Base-by-base conservation (phyloP, 805 yeast genomes). In the Ogataea populi-albae region DNA sequence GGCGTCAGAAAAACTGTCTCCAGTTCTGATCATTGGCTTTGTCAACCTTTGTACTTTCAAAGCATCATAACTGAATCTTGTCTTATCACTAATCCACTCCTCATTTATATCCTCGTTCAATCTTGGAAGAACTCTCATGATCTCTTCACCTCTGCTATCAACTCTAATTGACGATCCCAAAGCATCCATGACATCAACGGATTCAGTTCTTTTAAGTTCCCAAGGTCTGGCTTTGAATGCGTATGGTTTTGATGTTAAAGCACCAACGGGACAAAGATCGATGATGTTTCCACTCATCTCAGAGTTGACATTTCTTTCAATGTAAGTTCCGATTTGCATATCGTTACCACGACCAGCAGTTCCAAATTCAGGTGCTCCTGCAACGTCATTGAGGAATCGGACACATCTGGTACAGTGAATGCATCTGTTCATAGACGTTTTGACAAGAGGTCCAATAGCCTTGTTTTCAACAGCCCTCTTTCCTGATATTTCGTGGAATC, bases 141-240 rank as follows among this genome's bases (percentile, higher is more conserved):
- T 93, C 61, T 84, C 89, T 53, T 80, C 74, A 50, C 95, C 95
- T 63, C 93, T 75, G 35, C 91, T 77, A 61, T 86, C 95, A 35
- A 86, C 87, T 59, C 95, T 74, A 47, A 86, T 75, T 54, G 79
- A 83, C 27, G 91, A 81, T 17, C 95, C 95, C 23, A 86, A 59
- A 16, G 79, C 95, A 62, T 86, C 95, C 66, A 79, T 62, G 10
- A 86, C 93, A 61, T 86, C 95, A 50, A 86, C 74, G 34, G 91
- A 73, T 63, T 86, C 95, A 31, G 94, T 85, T 69, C 85, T 79
- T 68, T 85, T 86, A 59, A 86, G 74, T 65, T 86, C 95, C 95
- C 95, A 86, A 20, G 95, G 95, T 59, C 95, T 76, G 11, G 95
- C 94, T 57, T 77, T 79, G 73, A 86, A 86, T n/a, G 95, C 88